These are phyloP conservation scores for Hymenoscyphus linearis DNA, from an alignment of 2,329 filamentous ascomycete genomes.

Conservation along the genomic window DNA sequence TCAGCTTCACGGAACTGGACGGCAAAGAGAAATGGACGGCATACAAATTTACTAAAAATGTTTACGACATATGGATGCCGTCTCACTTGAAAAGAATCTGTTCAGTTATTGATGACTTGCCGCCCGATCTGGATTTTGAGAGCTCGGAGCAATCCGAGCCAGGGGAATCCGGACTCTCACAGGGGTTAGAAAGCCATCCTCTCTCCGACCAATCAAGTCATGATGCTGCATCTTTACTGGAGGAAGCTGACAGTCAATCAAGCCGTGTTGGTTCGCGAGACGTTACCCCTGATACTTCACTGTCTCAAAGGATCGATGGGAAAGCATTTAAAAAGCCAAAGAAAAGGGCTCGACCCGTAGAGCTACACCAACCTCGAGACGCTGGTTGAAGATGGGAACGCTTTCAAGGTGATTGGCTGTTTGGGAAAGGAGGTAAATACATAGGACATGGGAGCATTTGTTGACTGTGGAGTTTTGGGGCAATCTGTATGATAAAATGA, in stretches of 20 bases:
- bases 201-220: constrained; percentile 12
- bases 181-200: constrained; percentile 15
- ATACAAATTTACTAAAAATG: too few relatives aligned
- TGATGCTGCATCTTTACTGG: not conserved
- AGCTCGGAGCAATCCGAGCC: constrained; percentile 11
- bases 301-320: constrained; percentile 5
- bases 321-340: constrained; percentile 7
- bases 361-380: constrained; percentile 30
- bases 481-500: too few relatives aligned
- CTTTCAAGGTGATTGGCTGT: too few relatives aligned
- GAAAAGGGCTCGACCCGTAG: constrained; percentile 27
- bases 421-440: too few relatives aligned
- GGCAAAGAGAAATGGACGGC: too few relatives aligned
- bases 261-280: constrained; percentile 7
- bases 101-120: constrained; percentile 25
- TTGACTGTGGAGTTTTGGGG: not conserved
- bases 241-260: constrained; percentile 2
- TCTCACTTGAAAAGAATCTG: too few relatives aligned
- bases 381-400: too few relatives aligned
- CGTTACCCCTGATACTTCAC: constrained; percentile 7
- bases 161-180: constrained; percentile 14
- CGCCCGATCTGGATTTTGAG: constrained; percentile 23
- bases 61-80: too few relatives aligned
- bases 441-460: too few relatives aligned
- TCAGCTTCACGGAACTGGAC: too few relatives aligned